Conservation (phyloP, 345 rosid genomes). For the Aegle marmelos region DNA sequence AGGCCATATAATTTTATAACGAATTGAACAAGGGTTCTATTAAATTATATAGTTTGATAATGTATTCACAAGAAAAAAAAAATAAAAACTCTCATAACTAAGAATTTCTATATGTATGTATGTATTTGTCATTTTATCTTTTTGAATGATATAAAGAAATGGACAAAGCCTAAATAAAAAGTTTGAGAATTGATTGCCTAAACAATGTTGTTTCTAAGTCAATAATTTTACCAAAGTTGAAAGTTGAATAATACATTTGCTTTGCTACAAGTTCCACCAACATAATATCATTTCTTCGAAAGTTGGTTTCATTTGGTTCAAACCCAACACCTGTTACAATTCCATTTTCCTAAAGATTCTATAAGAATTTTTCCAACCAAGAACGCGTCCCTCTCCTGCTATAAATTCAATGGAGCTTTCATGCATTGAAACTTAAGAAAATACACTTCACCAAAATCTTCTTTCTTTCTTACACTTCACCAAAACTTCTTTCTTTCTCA, state of each 20-base stretch:
- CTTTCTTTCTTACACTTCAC: no score
- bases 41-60: no score
- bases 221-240: not conserved
- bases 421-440: not conserved
- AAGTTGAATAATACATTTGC: not conserved
- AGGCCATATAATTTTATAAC: no score
- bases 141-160: no score
- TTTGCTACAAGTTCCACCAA: not conserved
- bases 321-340: conserved; percentile 4
- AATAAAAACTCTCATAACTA: no score
- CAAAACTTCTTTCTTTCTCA: not conserved
- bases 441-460: not conserved
- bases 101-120: no score
- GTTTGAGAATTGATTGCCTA: not conserved
- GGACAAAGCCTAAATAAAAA: no score
- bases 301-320: not conserved
- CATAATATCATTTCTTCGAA: not conserved
- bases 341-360: not conserved
- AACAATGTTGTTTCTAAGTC: not conserved
- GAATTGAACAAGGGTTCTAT: no score
- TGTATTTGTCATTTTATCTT: no score
- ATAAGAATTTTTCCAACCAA: not conserved
- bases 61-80: no score
- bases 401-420: not conserved
- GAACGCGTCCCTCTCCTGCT: not conserved